Conservation (phyloP, 169 alveolate species). For the Plasmodium yoelii region DNA sequence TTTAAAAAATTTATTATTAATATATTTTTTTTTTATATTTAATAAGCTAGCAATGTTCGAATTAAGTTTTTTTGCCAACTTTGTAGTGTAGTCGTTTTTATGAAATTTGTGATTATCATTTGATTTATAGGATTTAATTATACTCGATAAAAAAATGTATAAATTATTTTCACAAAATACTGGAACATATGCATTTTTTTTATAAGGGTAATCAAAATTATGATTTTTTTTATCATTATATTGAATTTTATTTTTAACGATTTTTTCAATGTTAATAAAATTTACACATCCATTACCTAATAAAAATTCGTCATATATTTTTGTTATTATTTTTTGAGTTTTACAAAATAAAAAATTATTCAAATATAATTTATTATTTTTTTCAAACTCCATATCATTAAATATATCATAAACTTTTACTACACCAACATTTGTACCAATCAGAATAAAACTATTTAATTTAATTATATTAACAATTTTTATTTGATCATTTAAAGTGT, state of each 20-base stretch:
- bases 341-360: slow-evolving; percentile 16
- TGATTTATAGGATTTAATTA: background rate
- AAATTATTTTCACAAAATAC: slow-evolving; percentile 37
- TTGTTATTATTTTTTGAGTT: slow-evolving; percentile 40
- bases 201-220: background rate
- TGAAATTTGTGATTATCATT: background rate
- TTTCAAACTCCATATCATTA: background rate
- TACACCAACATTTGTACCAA: slow-evolving; percentile 47
- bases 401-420: slow-evolving; percentile 63
- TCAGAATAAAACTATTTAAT: slow-evolving; percentile 35
- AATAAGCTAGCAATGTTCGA: slow-evolving; percentile 4
- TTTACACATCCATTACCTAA: slow-evolving; percentile 40
- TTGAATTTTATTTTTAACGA: background rate
- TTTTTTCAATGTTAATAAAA: slow-evolving; percentile 20
- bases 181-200: slow-evolving; percentile 25
- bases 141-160: slow-evolving; percentile 28
- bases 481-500: slow-evolving; percentile 24
- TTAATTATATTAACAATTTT: slow-evolving; percentile 16
- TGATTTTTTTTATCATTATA: background rate
- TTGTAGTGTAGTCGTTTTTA: slow-evolving; percentile 6
- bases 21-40: slow-evolving; percentile 4
- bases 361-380: slow-evolving; percentile 4
- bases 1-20: background rate
- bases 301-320: slow-evolving; percentile 40
- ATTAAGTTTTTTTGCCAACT: slow-evolving; percentile 6